Base-by-base conservation (phyloP, 2,329 filamentous ascomycete genomes). In the Ploettnerulaceae sp. region DNA sequence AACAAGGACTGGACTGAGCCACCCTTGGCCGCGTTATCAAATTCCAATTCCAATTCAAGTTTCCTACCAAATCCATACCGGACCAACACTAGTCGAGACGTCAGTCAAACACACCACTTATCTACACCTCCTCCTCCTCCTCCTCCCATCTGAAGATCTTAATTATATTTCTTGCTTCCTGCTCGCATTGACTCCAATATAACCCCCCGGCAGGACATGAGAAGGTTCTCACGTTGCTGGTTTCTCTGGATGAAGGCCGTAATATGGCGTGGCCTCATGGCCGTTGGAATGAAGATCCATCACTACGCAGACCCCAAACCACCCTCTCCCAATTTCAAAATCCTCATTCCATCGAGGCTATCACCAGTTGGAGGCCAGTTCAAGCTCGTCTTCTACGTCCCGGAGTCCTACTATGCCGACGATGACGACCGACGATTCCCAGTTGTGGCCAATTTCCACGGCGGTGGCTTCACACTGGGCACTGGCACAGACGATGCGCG, bases 381-480 rank as follows among this genome's bases (percentile, higher is more conserved):
- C 43, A 62, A 59, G 7, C 55, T 73, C 12, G 62, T 69, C 3
- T 71, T 73, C 41, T 73, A 73, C 51, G 61, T 69, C 0, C 70
- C 70, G 1, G 49, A 59, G 5, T 64, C 60, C 5, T 72, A 72
- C 44, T 50, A 58, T 2, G 57, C 55, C 5, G 42, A 53, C 17
- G 49, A 63, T 21, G 47, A 59, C 14, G 29, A 28, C 7, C 51
- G 53, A 28, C 57, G 49, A n/a, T 69, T 58, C 40, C 72, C 80
- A 0, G 76, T 76, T 14, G 70, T 85, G 21, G 70, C 85, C 55
- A 82, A 83, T 61, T 82, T 81, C 57, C 82, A 86, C 57, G 81
- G 81, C 20, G 82, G 82, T 17, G 82, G 82, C 4, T 84, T 82
- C 65, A 77, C 80, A 5, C 65, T 84, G 24, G 82, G 82, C 9